A percentile compares a stretch with the other conserved stretches of the same genome.
Evolutionary conservation across 192 early-diverging fungal genomes (phyloP).

Genomic region (Pilaira anomala): DNA sequence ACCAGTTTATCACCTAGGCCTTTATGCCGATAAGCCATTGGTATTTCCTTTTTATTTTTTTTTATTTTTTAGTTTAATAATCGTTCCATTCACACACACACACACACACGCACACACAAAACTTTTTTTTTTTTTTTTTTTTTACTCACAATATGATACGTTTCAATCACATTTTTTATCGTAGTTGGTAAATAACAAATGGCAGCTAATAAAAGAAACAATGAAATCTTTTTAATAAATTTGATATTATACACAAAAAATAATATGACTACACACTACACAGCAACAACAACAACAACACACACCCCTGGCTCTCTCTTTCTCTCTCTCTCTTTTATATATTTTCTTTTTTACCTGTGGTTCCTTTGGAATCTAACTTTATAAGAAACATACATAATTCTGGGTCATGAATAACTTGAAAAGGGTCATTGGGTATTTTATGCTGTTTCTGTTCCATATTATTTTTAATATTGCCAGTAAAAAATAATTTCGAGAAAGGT

Average conservation of each 20-base stretch:
- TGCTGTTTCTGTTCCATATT: background rate
- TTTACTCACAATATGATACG: constrained; percentile 15
- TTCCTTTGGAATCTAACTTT: constrained; percentile 9
- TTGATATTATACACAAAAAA: no score
- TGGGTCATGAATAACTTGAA: constrained; percentile 19
- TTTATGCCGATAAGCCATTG: constrained; percentile 16
- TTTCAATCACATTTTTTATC: background rate
- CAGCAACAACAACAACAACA: no score
- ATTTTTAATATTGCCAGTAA: background rate
- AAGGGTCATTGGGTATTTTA: background rate
- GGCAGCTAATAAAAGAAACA: constrained; percentile 7
- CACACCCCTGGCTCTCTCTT: background rate
- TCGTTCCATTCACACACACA: background rate
- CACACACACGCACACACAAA: background rate
- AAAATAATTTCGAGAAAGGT: constrained; percentile 3
- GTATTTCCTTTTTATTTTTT: no score
- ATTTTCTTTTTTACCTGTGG: constrained; percentile 11
- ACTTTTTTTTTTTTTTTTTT: background rate
- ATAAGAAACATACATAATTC: constrained; percentile 18
- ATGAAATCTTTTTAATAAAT: no score
- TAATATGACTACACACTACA: no score
- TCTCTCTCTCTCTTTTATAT: no score
- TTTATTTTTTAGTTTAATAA: constrained; percentile 14
- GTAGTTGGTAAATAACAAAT: constrained; percentile 21
- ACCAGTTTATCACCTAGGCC: constrained; percentile 19